Evolutionary conservation across 2,329 filamentous ascomycete species (phyloP).

Genomic region (Cladorrhinum sp.): DNA sequence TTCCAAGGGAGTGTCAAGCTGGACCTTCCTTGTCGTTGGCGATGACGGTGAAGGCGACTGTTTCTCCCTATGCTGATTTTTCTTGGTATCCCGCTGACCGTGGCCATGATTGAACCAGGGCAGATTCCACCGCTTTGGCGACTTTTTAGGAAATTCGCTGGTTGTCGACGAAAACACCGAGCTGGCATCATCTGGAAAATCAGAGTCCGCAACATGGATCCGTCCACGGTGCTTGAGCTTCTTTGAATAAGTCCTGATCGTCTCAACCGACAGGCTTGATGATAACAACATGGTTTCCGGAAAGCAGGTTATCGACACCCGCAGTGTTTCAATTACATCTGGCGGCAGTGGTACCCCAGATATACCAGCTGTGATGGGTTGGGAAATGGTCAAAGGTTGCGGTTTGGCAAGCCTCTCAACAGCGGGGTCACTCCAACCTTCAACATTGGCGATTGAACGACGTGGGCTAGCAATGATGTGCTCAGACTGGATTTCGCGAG

Average conservation of each 20-base stretch:
- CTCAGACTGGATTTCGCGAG: not conserved
- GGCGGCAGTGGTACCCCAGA: slow-evolving; percentile 49
- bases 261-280: slow-evolving; percentile 55
- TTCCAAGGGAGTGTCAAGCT: not conserved
- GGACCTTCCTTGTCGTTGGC: not conserved
- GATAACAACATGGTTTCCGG: slow-evolving; percentile 58
- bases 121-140: slow-evolving; percentile 23
- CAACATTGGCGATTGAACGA: slow-evolving; percentile 5
- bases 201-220: not conserved
- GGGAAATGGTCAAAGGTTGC: not conserved
- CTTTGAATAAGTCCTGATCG: slow-evolving; percentile 53
- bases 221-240: slow-evolving; percentile 45
- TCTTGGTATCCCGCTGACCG: not conserved
- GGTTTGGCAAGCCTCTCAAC: not conserved
- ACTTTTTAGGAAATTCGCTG: slow-evolving; percentile 1
- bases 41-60: not conserved
- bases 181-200: slow-evolving; percentile 21
- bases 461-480: not conserved
- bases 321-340: slow-evolving; percentile 52
- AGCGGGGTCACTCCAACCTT: not conserved
- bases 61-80: slow-evolving; percentile 39
- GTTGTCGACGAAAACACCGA: slow-evolving; percentile 18
- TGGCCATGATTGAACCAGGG: slow-evolving; percentile 14
- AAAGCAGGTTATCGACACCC: slow-evolving; percentile 54
- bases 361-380: not conserved